Conservation (phyloP, 1,284 basidiomycete genomes). For the Ganoderma resinaceum region DNA sequence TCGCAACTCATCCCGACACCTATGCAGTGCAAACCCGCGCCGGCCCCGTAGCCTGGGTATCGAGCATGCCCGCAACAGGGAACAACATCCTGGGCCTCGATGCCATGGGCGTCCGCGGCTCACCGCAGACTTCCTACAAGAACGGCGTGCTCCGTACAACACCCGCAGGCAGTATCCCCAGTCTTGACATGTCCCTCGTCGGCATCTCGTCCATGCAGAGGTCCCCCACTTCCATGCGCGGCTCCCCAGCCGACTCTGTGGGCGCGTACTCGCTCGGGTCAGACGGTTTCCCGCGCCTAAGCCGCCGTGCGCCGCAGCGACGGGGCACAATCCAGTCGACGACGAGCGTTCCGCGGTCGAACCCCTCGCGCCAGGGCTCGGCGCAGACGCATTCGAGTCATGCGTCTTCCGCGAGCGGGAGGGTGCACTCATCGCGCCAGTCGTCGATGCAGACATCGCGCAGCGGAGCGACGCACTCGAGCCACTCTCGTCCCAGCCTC, state of each 20-base stretch:
- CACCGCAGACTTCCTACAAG: slow-evolving; percentile 11
- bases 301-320: slow-evolving; percentile 13
- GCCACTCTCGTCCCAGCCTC: slow-evolving; percentile 7
- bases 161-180: slow-evolving; percentile 6
- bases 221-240: not conserved
- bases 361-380: slow-evolving; percentile 6
- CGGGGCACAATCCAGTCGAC: slow-evolving; percentile 18
- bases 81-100: slow-evolving; percentile 18
- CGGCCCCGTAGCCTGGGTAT: slow-evolving; percentile 10
- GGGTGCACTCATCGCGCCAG: not conserved
- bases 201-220: slow-evolving; percentile 2
- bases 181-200: slow-evolving; percentile 14
- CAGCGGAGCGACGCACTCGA: too few species aligned
- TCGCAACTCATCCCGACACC: not conserved
- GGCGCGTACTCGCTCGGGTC: slow-evolving; percentile 17
- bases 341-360: slow-evolving; percentile 14
- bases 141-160: not conserved
- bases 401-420: not conserved
- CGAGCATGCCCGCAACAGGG: not conserved
- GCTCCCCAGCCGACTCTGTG: slow-evolving; percentile 14
- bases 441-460: slow-evolving; percentile 1
- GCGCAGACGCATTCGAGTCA: slow-evolving; percentile 6
- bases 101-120: slow-evolving; percentile 8
- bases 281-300: slow-evolving; percentile 17
- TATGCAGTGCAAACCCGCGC: slow-evolving; percentile 15